Base-by-base conservation (phyloP, 306 rosid genomes). In the Cyamopsis tetragonoloba region DNA sequence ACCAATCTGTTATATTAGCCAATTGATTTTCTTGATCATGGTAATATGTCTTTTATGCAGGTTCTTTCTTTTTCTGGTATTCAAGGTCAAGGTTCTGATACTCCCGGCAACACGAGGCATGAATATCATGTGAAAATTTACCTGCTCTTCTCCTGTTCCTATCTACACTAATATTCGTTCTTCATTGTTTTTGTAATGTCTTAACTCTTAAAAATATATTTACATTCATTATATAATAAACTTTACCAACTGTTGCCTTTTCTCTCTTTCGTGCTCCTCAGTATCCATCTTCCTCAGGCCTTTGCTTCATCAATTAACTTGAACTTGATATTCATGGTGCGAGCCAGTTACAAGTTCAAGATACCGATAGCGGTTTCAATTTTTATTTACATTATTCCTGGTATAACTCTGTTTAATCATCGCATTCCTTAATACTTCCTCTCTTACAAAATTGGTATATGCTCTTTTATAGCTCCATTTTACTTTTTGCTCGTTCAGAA, bases 251-350 rank as follows among this genome's bases (percentile, higher is more conserved):
- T 32, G 6, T 55, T 70, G 37, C 60, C 51, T 11, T 54, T 9
- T 43, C 49, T 27, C 61, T n/a, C n/a, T n/a, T n/a, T n/a, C n/a
- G n/a, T n/a, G n/a, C n/a, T n/a, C n/a, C n/a, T 64, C 85, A 82
- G 92, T 70, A 38, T 53, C 54, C 89, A 81, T 78, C 89, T 86
- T 28, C 86, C 83, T 37, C 93, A 89, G 32, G 91, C 95, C 60
- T 91, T 91, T 27, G 88, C 82, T 77, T 78, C 82, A 20, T 63
- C 87, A 35, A 27, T 75, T 38, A n/a, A n/a, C n/a, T n/a, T n/a
- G n/a, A 87, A 81, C 59, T 66, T 79, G 30, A 78, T 82, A 74
- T 80, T 76, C 74, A 74, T n/a, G n/a, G n/a, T n/a, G n/a, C n/a
- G 34, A 68, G 59, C 57, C 79, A 69, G 15, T 81, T 83, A 26